Evolutionary conservation across 139 green algal species (phyloP).

Genomic region (Picochlorum sp.): DNA sequence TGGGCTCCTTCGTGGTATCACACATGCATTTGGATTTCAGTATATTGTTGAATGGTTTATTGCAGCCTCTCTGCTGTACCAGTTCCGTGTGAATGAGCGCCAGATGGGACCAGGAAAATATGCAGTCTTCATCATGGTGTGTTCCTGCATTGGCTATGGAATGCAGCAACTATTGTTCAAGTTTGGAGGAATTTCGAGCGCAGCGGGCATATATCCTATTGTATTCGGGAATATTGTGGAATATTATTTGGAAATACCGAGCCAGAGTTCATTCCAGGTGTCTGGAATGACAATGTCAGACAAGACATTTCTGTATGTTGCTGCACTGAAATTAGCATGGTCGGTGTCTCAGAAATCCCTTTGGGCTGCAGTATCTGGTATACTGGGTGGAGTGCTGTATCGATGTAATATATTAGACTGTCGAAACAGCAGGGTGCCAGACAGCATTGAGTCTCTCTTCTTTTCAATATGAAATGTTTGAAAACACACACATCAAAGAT

Average conservation of each 20-base stretch:
- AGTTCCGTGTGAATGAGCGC: constrained; percentile 52
- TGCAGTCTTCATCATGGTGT: constrained; percentile 31
- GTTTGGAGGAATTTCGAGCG: constrained; percentile 3
- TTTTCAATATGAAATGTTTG: neutral
- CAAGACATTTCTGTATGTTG: constrained; percentile 60
- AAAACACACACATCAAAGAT: neutral
- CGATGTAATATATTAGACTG: constrained; percentile 40
- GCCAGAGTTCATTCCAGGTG: constrained; percentile 37
- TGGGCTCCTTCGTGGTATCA: constrained; percentile 15
- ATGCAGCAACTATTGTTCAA: constrained; percentile 22
- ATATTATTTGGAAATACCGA: constrained; percentile 49
- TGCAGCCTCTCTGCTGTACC: constrained; percentile 42
- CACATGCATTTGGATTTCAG: constrained; percentile 30
- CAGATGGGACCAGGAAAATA: constrained; percentile 41
- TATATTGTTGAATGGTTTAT: constrained; percentile 44
- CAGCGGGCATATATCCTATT: constrained; percentile 37
- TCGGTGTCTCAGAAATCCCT: constrained; percentile 18
- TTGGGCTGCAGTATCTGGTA: constrained; percentile 21
- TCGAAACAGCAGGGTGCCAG: neutral
- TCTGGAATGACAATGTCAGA: constrained; percentile 48
- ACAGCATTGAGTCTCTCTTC: neutral
- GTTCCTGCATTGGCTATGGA: constrained; percentile 19
- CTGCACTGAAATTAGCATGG: constrained; percentile 54
- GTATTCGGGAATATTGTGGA: constrained; percentile 51
- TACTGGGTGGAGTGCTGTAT: constrained; percentile 50